These are phyloP conservation scores for Viridothelium virens DNA, from an alignment of 495 filamentous ascomycete genomes.

Conservation along the genomic window DNA sequence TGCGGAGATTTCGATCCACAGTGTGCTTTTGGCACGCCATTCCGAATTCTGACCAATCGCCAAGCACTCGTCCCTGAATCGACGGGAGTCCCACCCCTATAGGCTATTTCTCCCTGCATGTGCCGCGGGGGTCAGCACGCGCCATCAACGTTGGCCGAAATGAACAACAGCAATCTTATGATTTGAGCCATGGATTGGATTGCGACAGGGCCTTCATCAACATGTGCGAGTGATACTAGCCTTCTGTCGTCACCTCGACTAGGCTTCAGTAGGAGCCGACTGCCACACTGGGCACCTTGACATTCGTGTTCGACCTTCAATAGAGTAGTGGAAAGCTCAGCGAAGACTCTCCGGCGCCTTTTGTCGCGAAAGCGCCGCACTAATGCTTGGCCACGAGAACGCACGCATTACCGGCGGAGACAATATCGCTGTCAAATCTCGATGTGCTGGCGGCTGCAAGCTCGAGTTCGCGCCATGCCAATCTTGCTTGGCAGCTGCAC, in stretches of 20 bases:
- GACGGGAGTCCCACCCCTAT: background rate
- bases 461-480: background rate
- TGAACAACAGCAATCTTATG: conserved; percentile 3
- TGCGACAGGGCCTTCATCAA: background rate
- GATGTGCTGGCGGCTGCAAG: background rate
- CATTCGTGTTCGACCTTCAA: background rate
- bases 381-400: conserved; percentile 10
- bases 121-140: background rate
- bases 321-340: background rate
- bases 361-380: conserved; percentile 10
- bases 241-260: background rate
- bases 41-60: conserved; percentile 1
- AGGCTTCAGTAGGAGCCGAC: no score
- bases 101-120: background rate
- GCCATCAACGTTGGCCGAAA: conserved; percentile 1
- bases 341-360: background rate
- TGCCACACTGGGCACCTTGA: background rate
- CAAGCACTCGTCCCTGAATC: background rate
- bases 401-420: background rate
- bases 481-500: background rate
- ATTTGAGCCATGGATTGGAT: conserved; percentile 1
- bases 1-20: conserved; percentile 9
- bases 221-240: background rate
- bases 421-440: background rate
- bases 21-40: background rate